Evolutionary conservation across 805 yeast genomes (phyloP).

Genomic region (Cyberlindnera samutprakarnensis): DNA sequence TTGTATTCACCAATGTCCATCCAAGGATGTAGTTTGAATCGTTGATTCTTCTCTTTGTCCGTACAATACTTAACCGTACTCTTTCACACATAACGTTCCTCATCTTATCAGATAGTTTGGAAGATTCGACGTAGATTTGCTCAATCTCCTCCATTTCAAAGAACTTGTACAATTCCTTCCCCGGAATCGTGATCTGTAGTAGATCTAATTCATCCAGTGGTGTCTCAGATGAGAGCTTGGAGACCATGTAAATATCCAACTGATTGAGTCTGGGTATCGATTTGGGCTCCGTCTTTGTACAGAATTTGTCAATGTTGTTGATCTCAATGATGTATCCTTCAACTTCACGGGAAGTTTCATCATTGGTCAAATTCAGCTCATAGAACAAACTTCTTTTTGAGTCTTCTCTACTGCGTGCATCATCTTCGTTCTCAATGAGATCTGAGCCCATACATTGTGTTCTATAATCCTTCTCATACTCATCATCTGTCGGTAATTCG

Average conservation of each 20-base stretch:
- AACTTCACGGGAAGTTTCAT: too few relatives aligned
- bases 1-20: too few relatives aligned
- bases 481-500: constrained; percentile 1
- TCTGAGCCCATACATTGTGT: too few relatives aligned
- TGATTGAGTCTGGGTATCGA: background rate
- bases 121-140: constrained; percentile 13
- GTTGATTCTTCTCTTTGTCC: too few relatives aligned
- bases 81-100: too few relatives aligned
- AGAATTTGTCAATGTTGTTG: background rate
- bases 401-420: too few relatives aligned
- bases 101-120: background rate
- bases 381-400: too few relatives aligned
- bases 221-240: background rate
- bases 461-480: background rate
- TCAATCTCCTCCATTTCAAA: constrained; percentile 18
- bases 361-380: too few relatives aligned
- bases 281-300: background rate
- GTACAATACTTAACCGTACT: too few relatives aligned
- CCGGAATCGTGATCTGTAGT: constrained; percentile 8
- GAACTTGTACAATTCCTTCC: constrained; percentile 12
- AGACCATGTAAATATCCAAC: background rate
- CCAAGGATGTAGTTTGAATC: too few relatives aligned
- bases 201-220: constrained; percentile 1
- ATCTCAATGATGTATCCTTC: background rate
- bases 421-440: too few relatives aligned